Conservation (phyloP, 495 filamentous ascomycete species). For the Lindgomyces ingoldianus region DNA sequence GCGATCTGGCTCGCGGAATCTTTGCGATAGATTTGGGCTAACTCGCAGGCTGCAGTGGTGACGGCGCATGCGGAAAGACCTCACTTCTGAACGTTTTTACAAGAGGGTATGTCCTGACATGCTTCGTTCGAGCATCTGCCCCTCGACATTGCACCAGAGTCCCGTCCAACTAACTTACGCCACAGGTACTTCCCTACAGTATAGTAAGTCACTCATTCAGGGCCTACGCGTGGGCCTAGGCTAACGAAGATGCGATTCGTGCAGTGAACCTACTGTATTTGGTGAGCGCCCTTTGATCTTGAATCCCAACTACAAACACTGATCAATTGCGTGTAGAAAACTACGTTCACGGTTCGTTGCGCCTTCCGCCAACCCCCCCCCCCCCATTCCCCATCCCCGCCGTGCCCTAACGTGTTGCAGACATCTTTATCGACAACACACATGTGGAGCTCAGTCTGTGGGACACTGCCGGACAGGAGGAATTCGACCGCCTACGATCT, state of each 20-base stretch:
- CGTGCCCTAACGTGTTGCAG: constrained; percentile 47
- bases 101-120: constrained; percentile 69
- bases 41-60: constrained; percentile 62
- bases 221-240: neutral
- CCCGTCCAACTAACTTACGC: constrained; percentile 22
- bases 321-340: constrained; percentile 64
- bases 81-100: constrained; percentile 98
- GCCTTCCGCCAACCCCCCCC: neutral
- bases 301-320: neutral
- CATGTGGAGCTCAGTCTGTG: constrained; percentile 97
- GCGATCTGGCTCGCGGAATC: neutral
- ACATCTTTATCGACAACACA: constrained; percentile 95
- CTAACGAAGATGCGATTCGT: constrained; percentile 10
- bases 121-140: neutral
- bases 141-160: neutral
- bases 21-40: constrained; percentile 33
- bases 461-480: constrained; percentile 98
- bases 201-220: constrained; percentile 61
- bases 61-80: constrained; percentile 97
- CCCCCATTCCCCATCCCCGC: neutral
- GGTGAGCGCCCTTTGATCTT: constrained; percentile 48
- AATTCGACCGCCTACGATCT: constrained; percentile 94
- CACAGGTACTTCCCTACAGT: constrained; percentile 93
- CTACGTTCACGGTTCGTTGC: constrained; percentile 84
- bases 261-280: constrained; percentile 94